phyloP scores from a whole-genome alignment of 2,329 filamentous ascomycete genomes.

The Trichothecium roseum region DNA sequence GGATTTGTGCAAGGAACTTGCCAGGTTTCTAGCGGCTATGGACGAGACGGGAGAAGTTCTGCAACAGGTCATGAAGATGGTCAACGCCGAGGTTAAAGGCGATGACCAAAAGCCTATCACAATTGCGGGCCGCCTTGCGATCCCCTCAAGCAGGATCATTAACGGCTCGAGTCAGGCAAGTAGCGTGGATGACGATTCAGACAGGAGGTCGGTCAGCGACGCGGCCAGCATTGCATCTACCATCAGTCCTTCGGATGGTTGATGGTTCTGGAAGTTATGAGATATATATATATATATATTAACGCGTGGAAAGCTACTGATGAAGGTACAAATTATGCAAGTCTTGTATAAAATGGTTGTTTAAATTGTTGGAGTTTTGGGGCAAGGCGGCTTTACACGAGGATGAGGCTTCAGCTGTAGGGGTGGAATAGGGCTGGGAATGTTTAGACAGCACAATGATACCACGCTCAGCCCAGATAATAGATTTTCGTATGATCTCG shows the following conservation, averaged over 20 bases:
- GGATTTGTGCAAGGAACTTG: slow-evolving; percentile 91
- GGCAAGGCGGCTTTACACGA: too few relatives aligned
- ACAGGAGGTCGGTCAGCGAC: slow-evolving; percentile 25
- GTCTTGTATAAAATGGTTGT: too few relatives aligned
- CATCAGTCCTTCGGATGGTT: slow-evolving; percentile 1
- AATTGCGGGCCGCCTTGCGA: slow-evolving; percentile 18
- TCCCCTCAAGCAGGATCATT: slow-evolving; percentile 16
- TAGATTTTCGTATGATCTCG: too few relatives aligned
- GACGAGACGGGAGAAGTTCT: slow-evolving; percentile 79
- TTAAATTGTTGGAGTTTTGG: too few relatives aligned
- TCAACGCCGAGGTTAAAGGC: slow-evolving; percentile 30
- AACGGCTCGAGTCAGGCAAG: slow-evolving; percentile 18
- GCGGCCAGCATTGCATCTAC: slow-evolving; percentile 24
- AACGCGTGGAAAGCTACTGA: too few relatives aligned
- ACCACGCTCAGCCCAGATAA: too few relatives aligned
- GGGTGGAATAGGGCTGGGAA: neutral
- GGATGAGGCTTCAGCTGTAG: neutral
- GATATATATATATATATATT: too few relatives aligned
- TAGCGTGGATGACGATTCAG: slow-evolving; percentile 24
- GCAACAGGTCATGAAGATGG: slow-evolving; percentile 56
- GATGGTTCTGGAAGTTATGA: too few relatives aligned
- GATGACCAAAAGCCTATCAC: slow-evolving; percentile 13
- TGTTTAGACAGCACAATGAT: too few relatives aligned
- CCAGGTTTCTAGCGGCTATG: slow-evolving; percentile 86
- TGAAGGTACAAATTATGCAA: too few relatives aligned